These are phyloP conservation scores for Ceriops tagal DNA, from an alignment of 345 rosid species.

Conservation along the genomic window DNA sequence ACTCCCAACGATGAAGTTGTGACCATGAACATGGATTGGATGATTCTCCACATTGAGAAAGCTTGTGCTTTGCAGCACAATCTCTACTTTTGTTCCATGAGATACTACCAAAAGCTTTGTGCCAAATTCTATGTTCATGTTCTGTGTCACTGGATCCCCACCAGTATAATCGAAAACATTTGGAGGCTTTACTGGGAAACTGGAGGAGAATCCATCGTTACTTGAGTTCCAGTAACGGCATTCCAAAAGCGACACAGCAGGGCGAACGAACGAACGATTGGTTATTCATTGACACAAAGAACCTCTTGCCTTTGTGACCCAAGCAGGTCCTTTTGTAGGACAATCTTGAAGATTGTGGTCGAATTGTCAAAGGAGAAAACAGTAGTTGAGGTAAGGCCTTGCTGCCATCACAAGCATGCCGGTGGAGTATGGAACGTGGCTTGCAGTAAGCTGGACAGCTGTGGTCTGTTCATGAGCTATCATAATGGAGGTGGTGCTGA, in stretches of 20 bases:
- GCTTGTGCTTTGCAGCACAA: slow-evolving; percentile 20
- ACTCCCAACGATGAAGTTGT: slow-evolving; percentile 19
- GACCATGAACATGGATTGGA: slow-evolving; percentile 18
- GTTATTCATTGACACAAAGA: slow-evolving; percentile 15
- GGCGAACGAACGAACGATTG: slow-evolving; percentile 7
- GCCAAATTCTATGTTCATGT: slow-evolving; percentile 10
- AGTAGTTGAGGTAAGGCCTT: slow-evolving; percentile 50
- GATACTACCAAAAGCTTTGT: slow-evolving; percentile 8
- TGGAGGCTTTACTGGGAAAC: slow-evolving; percentile 16
- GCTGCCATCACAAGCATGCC: slow-evolving; percentile 49
- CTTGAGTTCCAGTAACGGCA: neutral
- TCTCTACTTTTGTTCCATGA: slow-evolving; percentile 6
- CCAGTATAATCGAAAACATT: slow-evolving; percentile 16
- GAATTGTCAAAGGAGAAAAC: slow-evolving; percentile 53
- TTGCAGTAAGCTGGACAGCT: slow-evolving; percentile 44
- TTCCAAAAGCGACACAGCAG: neutral
- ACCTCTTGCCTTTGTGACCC: neutral
- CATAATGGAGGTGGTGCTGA: slow-evolving; percentile 46
- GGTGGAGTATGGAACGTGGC: slow-evolving; percentile 24
- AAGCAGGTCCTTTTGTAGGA: neutral
- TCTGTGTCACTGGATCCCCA: slow-evolving; percentile 2
- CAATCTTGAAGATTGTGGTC: slow-evolving; percentile 25
- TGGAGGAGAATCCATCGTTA: neutral
- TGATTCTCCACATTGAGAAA: slow-evolving; percentile 15
- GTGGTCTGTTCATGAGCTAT: slow-evolving; percentile 73